phyloP scores from a whole-genome alignment of 345 rosid genomes.

The Jatropha curcas region DNA sequence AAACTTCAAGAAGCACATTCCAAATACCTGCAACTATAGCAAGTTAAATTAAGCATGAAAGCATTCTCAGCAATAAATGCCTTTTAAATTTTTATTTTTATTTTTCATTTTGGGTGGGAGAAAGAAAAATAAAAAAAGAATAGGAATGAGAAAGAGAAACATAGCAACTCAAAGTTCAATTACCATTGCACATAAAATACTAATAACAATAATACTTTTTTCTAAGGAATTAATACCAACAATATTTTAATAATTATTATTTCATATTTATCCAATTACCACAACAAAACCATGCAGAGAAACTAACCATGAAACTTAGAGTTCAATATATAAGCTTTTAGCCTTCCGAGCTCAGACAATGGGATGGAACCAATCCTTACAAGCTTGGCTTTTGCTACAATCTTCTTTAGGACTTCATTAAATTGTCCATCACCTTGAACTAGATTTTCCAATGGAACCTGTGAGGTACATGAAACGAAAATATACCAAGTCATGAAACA shows the following conservation, averaged over 20 bases:
- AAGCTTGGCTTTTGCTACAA: slow-evolving; percentile 73
- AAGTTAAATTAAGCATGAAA: slow-evolving; percentile 13
- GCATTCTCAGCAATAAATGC: slow-evolving; percentile 1
- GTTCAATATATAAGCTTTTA: slow-evolving; percentile 63
- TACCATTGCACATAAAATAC: not conserved
- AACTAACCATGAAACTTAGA: slow-evolving; percentile 61
- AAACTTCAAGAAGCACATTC: slow-evolving; percentile 67
- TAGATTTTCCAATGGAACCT: slow-evolving; percentile 53
- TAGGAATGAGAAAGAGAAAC: not conserved
- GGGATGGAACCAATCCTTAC: slow-evolving; percentile 59
- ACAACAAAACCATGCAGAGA: slow-evolving; percentile 5
- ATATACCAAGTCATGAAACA: not conserved
- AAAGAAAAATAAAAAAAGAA: not conserved
- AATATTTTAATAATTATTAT: not conserved
- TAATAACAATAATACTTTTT: not conserved
- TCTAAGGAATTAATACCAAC: too few relatives aligned
- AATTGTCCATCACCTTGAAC: slow-evolving; percentile 33
- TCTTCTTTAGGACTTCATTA: slow-evolving; percentile 49
- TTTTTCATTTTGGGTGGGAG: not conserved
- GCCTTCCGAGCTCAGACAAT: slow-evolving; percentile 56
- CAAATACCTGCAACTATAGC: slow-evolving; percentile 56
- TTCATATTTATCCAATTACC: slow-evolving; percentile 1
- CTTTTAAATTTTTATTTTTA: too few relatives aligned
- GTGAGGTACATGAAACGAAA: slow-evolving; percentile 20
- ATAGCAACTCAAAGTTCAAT: not conserved